Evolutionary conservation across 2,329 filamentous ascomycete genomes (phyloP).

Genomic region (Fusarium sp.): DNA sequence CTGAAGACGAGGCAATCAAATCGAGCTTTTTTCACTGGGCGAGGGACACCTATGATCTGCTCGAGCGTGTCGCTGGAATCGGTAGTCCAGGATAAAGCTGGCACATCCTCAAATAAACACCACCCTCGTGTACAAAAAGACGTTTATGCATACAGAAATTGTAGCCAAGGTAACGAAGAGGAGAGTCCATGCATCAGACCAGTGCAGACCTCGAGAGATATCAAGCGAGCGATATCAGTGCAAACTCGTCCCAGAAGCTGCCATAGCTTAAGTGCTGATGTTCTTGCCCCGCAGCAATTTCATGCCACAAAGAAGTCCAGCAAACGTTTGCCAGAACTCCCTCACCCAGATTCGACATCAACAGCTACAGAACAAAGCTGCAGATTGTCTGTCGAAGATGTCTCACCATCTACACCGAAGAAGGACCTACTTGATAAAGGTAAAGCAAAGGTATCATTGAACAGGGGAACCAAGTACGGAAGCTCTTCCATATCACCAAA

Average conservation of each 20-base stretch:
- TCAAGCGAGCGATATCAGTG: neutral
- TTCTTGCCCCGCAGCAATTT: constrained; percentile 5
- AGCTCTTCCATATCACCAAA: constrained; percentile 21
- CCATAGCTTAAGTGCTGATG: constrained; percentile 27
- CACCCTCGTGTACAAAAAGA: neutral
- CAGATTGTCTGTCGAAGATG: neutral
- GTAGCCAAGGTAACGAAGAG: neutral
- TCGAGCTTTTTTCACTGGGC: constrained; percentile 28
- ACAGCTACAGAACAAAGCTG: constrained; percentile 8
- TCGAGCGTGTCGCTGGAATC: neutral
- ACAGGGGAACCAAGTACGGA: neutral
- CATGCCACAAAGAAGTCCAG: neutral
- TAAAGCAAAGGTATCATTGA: neutral
- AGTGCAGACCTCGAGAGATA: constrained; percentile 7
- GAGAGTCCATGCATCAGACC: neutral
- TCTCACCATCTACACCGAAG: neutral
- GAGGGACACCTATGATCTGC: neutral
- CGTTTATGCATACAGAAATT: neutral
- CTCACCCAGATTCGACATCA: constrained; percentile 2
- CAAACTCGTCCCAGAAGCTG: constrained; percentile 19
- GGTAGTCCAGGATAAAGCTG: neutral
- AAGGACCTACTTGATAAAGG: neutral
- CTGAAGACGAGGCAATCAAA: neutral
- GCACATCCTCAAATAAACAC: neutral
- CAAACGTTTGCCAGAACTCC: constrained; percentile 19